These are phyloP conservation scores for Porphyrellus cyaneotinctus DNA, from an alignment of 768 basidiomycete species.

Conservation along the genomic window DNA sequence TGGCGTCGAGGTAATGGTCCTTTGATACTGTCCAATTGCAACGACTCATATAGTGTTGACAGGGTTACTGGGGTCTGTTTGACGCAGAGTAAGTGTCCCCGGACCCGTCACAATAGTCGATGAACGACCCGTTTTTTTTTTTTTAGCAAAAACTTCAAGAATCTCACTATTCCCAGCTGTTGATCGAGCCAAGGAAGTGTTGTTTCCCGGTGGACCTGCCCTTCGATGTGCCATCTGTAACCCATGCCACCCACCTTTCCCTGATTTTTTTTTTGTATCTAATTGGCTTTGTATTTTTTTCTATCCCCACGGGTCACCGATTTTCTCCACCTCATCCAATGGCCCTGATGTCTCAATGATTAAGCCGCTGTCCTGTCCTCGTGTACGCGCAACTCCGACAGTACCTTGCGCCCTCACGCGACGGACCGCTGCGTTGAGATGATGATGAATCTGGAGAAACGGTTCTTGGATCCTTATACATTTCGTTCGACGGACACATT, in stretches of 20 bases:
- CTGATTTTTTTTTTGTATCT: slow-evolving; percentile 13
- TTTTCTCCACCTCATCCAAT: background rate
- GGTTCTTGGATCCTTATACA: slow-evolving; percentile 6
- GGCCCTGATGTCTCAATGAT: background rate
- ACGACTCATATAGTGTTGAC: slow-evolving; percentile 9
- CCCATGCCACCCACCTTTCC: background rate
- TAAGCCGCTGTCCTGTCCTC: background rate
- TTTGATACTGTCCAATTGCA: background rate
- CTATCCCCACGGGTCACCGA: slow-evolving; percentile 2
- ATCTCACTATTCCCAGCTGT: slow-evolving; percentile 59
- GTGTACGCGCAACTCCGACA: background rate
- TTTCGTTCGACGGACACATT: slow-evolving; percentile 15
- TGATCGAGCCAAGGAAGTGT: background rate
- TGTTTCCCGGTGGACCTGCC: background rate
- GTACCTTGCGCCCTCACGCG: background rate
- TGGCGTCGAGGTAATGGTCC: slow-evolving; percentile 59
- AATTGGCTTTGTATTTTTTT: slow-evolving; percentile 20
- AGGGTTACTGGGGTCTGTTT: slow-evolving; percentile 66
- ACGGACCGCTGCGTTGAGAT: background rate
- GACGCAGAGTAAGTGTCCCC: slow-evolving; percentile 43
- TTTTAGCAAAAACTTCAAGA: slow-evolving; percentile 65
- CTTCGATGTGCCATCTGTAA: slow-evolving; percentile 8
- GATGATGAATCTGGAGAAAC: background rate
- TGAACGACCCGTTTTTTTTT: slow-evolving; percentile 7
- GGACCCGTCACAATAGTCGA: slow-evolving; percentile 20